A percentile compares a stretch with the other conserved stretches of the same genome.
Conservation (phyloP, 192 early-diverging fungal species). For the Dissophora ornata region DNA sequence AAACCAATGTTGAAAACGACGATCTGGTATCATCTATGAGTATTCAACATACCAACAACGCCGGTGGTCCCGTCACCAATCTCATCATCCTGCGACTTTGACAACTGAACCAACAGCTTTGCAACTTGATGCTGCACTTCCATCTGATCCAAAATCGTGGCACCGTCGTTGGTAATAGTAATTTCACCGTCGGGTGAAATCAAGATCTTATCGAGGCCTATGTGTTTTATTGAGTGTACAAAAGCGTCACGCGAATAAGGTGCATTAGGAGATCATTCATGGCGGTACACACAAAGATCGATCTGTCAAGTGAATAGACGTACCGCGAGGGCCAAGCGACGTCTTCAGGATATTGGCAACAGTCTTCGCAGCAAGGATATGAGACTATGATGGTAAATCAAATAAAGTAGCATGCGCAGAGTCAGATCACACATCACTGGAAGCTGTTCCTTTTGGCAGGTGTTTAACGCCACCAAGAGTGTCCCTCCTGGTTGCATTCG, state of each 20-base stretch:
- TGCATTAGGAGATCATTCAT: no score
- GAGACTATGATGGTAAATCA: slow-evolving; percentile 72
- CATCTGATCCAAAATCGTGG: slow-evolving; percentile 98
- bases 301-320: no score
- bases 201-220: slow-evolving; percentile 98
- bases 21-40: no score
- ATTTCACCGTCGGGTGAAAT: slow-evolving; percentile 99
- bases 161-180: slow-evolving; percentile 99
- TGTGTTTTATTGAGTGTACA: neutral
- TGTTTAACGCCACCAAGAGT: no score
- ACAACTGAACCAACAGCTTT: slow-evolving; percentile 97
- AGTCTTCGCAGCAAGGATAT: slow-evolving; percentile 97
- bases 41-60: slow-evolving; percentile 83
- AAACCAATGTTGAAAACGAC: no score
- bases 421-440: no score
- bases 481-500: no score
- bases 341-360: slow-evolving; percentile 98
- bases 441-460: no score
- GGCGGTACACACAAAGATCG: no score
- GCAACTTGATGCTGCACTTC: slow-evolving; percentile 99
- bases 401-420: neutral
- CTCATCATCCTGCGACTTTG: slow-evolving; percentile 99
- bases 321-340: slow-evolving; percentile 96
- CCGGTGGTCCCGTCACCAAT: slow-evolving; percentile 99
- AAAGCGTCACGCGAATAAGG: no score